Base-by-base conservation (phyloP, 192 early-diverging fungal species). In the Piromyces sp. region DNA sequence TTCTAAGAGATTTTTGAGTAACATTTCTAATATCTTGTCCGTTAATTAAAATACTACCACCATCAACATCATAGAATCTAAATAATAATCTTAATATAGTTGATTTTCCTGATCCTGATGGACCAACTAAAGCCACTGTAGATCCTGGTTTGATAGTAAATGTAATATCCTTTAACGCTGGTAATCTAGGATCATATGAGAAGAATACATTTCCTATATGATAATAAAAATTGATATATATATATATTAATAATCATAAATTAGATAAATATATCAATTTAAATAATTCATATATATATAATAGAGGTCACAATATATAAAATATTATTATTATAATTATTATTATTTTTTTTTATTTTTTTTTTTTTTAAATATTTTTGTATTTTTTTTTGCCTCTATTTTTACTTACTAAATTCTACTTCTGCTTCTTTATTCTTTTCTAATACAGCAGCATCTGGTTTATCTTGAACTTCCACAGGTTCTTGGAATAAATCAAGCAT, bases 11-110 rank as follows among this genome's bases (percentile, higher is more conserved):
- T 78, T 86, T 82, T 83, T 94, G 95, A 0, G 87, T 90, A 31
- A 93, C 90, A 31, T 81, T 30, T 28, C 89, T 86, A 37, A 95
- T 90, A 83, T 95, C 93, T 84, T 94, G 93, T 7, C 96, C 95
- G 81, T 99, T 96, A 30, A 99, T 92, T 79, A 87, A 84, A 30
- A 99, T 95, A 30, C 89, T 83, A n/a, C 97, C 97, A 0, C 87
- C 85, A 31, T 90, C 83, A 0, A 93, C 91, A 83, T 99, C 96
- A 87, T 97, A 97, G 85, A 96, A 97, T 33, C 95, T 90, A 89
- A 96, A 96, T 15, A 98, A 85, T 30, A 98, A 86, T 36, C 94
- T 88, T 38, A 93, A 84, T 58, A 90, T 30, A 3, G 89, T 89
- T 22, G 82, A 83, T 80, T 90, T 90, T 81, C 94, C 94, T 14